These are phyloP conservation scores for Penicillium parvum DNA, from an alignment of 495 filamentous ascomycete species.

Conservation along the genomic window DNA sequence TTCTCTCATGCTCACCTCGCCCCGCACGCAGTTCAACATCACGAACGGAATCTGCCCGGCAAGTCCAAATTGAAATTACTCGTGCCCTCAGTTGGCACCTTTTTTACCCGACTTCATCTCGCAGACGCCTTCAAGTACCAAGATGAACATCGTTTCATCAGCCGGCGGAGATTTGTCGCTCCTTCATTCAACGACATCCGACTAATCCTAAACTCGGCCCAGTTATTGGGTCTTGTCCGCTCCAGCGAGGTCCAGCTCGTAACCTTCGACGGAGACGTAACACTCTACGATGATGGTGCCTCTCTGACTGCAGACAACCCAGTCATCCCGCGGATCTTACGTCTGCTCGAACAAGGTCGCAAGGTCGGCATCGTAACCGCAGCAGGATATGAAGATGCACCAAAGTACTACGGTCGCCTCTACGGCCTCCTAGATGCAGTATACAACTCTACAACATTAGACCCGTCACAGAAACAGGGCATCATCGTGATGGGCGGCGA, in stretches of 20 bases:
- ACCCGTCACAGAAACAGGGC: constrained; percentile 60
- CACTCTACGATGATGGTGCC: constrained; percentile 90
- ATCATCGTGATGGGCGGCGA: constrained; percentile 90
- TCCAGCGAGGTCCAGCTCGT: constrained; percentile 63
- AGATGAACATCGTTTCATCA: constrained; percentile 79
- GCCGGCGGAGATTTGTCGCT: constrained; percentile 85
- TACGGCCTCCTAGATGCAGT: constrained; percentile 81
- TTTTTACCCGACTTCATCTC: constrained; percentile 84
- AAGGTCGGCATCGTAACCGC: constrained; percentile 94
- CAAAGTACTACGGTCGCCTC: constrained; percentile 77
- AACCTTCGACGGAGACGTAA: constrained; percentile 97
- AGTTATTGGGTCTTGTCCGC: constrained; percentile 77
- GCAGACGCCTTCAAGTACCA: constrained; percentile 90
- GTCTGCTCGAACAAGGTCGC: constrained; percentile 55
- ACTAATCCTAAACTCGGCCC: constrained; percentile 88
- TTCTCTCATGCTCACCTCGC: background rate
- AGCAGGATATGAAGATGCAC: constrained; percentile 86
- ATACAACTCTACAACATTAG: constrained; percentile 54
- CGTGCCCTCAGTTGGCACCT: constrained; percentile 81
- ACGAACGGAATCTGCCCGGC: constrained; percentile 59
- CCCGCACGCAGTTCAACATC: constrained; percentile 51
- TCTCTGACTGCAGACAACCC: constrained; percentile 68
- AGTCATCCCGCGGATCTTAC: constrained; percentile 72
- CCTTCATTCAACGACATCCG: constrained; percentile 98
- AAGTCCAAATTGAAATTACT: constrained; percentile 89